Base-by-base conservation (phyloP, 164 flowering plant genomes). In the Vitis amurensis region DNA sequence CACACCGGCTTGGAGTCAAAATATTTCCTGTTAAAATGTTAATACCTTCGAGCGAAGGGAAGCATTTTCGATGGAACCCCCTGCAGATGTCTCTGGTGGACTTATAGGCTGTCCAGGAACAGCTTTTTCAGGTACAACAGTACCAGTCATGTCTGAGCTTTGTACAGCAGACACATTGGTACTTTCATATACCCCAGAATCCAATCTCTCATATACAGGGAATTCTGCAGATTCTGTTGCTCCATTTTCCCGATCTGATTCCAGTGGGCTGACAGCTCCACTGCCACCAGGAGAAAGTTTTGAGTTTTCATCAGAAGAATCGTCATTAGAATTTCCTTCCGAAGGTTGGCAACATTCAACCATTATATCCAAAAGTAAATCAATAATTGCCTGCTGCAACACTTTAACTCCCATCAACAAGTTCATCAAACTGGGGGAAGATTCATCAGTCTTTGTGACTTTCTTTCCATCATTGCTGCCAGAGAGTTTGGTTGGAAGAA, bases 341-440 rank as follows among this genome's bases (percentile, higher is more conserved):
- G 95, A 89, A 66, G 89, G 88, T 71, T 88, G 91, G 82, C 91
- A 85, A 75, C 94, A 85, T 59, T 92, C 99, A 48, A 87, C 85
- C 89, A 86, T 96, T 75, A 96, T 93, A 82, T 96, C 99, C 64
- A 96, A 68, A 55, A 96, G 92, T 73, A 96, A 77, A 83, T 96
- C 99, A 80, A 93, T 81, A 61, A 96, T 96, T 69, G 98, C 99
- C 80, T 91, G 99, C 81, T 93, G 99, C 80, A 96, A 81, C 48
- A 89, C 97, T 86, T 96, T 93, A 48, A 96, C 97, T 16, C 99
- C 98, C 99, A 96, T 96, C 80, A 96, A 81, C 88, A 96, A 84
- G 78, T 96, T 91, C 97, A 96, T 92, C 72, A 96, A 71, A 78
- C 99, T 90, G 23, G 99, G 98, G 31, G 93, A 93, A 68, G 97